Conservation (phyloP, 2,329 filamentous ascomycete genomes). For the Aspergillus aculeatus region DNA sequence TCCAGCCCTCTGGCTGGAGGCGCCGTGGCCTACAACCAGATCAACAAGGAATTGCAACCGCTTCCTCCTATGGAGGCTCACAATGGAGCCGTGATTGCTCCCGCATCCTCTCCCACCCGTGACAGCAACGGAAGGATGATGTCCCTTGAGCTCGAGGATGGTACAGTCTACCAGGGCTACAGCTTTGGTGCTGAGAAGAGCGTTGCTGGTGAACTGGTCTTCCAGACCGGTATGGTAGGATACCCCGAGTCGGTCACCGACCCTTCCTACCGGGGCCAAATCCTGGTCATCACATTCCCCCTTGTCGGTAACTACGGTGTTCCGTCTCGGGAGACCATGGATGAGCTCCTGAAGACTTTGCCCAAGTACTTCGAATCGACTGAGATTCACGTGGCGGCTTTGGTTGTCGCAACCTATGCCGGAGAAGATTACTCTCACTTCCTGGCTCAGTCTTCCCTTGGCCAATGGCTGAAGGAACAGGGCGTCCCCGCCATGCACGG, state of each 20-base stretch:
- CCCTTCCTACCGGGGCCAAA: slow-evolving; percentile 86
- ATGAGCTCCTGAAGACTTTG: slow-evolving; percentile 79
- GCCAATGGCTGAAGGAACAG: slow-evolving; percentile 94
- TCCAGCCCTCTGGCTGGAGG: slow-evolving; percentile 43
- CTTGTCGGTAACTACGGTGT: slow-evolving; percentile 97
- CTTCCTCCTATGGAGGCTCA: slow-evolving; percentile 30
- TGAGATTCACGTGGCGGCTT: slow-evolving; percentile 88
- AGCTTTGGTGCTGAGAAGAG: slow-evolving; percentile 96
- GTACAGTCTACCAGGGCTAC: slow-evolving; percentile 85
- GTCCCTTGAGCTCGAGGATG: slow-evolving; percentile 90
- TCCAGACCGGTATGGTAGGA: slow-evolving; percentile 99
- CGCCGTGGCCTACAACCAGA: slow-evolving; percentile 38
- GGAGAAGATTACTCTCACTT: slow-evolving; percentile 96
- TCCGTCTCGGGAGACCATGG: slow-evolving; percentile 78
- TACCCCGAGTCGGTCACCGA: slow-evolving; percentile 94
- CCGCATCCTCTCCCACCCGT: slow-evolving; percentile 62
- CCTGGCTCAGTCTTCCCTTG: slow-evolving; percentile 84
- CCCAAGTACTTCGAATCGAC: slow-evolving; percentile 91
- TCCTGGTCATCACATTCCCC: slow-evolving; percentile 94
- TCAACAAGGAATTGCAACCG: slow-evolving; percentile 32
- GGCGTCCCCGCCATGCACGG: slow-evolving; percentile 91
- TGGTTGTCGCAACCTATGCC: slow-evolving; percentile 86
- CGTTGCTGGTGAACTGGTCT: slow-evolving; percentile 94
- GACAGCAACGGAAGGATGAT: slow-evolving; percentile 60
- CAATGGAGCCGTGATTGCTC: slow-evolving; percentile 46